phyloP scores from a whole-genome alignment of 805 yeast genomes.

The Nakazawaea wickerhamii region DNA sequence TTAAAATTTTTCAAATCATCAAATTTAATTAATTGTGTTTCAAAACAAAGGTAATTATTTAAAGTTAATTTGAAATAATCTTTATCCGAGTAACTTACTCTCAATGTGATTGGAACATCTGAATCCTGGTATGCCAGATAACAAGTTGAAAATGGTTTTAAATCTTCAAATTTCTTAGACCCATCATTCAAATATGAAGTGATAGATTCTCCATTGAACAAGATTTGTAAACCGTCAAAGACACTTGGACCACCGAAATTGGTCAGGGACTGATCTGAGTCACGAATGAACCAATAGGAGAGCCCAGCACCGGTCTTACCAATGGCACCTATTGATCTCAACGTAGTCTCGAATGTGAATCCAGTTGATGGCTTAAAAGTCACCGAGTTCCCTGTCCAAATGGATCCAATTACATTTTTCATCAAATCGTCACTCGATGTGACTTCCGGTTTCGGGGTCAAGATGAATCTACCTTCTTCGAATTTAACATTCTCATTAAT shows the following conservation, averaged over 20 bases:
- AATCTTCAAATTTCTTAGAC: constrained; percentile 27
- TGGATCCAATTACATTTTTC: constrained; percentile 32
- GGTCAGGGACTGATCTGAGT: constrained; percentile 17
- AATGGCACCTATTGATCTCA: constrained; percentile 52
- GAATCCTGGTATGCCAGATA: constrained; percentile 58
- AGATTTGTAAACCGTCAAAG: constrained; percentile 61
- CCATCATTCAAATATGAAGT: constrained; percentile 62
- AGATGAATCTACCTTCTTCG: constrained; percentile 47
- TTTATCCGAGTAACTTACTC: constrained; percentile 49
- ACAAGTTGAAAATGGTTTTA: constrained; percentile 49
- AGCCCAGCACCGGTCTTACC: constrained; percentile 53
- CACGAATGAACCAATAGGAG: constrained; percentile 47
- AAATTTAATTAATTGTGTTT: constrained; percentile 49
- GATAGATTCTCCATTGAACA: constrained; percentile 41
- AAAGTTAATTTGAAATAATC: constrained; percentile 57
- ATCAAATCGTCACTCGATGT: constrained; percentile 19
- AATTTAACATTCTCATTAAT: constrained; percentile 32
- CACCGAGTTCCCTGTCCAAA: constrained; percentile 33
- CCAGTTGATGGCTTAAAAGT: constrained; percentile 25
- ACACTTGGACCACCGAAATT: constrained; percentile 50
- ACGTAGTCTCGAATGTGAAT: constrained; percentile 50
- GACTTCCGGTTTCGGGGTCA: constrained; percentile 37
- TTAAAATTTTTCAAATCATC: constrained; percentile 33
- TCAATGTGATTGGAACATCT: constrained; percentile 63
- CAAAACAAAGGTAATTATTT: constrained; percentile 67